Conservation (phyloP, 768 basidiomycete genomes). For the Tubosaeta brunneosetosa region DNA sequence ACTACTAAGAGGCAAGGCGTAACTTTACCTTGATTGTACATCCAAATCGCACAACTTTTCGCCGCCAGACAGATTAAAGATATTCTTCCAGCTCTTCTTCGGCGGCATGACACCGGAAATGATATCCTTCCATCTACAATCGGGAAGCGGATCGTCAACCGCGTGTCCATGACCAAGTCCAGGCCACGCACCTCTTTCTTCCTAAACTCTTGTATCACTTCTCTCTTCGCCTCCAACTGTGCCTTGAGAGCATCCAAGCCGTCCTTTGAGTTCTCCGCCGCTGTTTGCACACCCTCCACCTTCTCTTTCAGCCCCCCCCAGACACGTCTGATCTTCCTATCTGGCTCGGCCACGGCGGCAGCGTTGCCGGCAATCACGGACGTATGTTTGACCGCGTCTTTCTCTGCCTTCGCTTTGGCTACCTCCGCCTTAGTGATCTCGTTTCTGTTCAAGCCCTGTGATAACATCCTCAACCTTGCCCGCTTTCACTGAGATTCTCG, state of each 20-base stretch:
- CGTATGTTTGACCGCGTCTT: conserved; percentile 69
- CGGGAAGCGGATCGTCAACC: not conserved
- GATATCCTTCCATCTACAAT: conserved; percentile 77
- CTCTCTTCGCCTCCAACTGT: conserved; percentile 72
- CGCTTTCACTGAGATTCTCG: conserved; percentile 58
- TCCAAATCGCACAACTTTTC: conserved; percentile 69
- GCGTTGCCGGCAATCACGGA: conserved; percentile 53
- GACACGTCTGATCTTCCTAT: conserved; percentile 61
- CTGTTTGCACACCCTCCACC: conserved; percentile 73
- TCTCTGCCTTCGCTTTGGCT: conserved; percentile 79
- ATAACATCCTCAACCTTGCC: conserved; percentile 73
- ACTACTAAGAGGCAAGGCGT: not conserved
- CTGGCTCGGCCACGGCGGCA: conserved; percentile 53
- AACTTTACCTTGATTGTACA: conserved; percentile 58
- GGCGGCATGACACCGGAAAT: conserved; percentile 99
- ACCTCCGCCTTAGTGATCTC: conserved; percentile 95
- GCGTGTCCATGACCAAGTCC: not conserved
- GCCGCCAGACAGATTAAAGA: conserved; percentile 94
- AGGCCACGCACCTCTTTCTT: conserved; percentile 64
- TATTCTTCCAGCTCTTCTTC: conserved; percentile 99
- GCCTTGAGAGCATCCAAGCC: conserved; percentile 71
- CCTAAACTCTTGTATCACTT: conserved; percentile 74
- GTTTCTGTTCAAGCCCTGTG: conserved; percentile 81
- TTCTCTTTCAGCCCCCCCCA: conserved; percentile 58
- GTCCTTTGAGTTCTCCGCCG: conserved; percentile 77